Percentiles rank a stretch among this genome's conserved stretches.
Conservation (phyloP, 495 filamentous ascomycete species). For the Penicillium diatomitis region DNA sequence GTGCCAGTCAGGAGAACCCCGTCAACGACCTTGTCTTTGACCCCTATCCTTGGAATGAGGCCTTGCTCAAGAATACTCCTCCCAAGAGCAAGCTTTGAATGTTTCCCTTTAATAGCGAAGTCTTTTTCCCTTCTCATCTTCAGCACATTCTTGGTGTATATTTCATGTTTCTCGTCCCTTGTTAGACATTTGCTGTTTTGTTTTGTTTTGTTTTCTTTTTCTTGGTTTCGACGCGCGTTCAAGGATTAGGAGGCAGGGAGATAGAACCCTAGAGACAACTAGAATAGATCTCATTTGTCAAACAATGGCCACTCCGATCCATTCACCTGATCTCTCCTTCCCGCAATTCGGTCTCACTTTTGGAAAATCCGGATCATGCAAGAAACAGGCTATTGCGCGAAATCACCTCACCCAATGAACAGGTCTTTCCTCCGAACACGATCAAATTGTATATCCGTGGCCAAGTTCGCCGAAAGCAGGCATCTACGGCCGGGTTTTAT, state of each 20-base stretch:
- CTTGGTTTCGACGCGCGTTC: conserved; percentile 1
- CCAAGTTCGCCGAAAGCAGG: too few relatives aligned
- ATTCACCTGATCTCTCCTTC: not conserved
- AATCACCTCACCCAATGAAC: not conserved
- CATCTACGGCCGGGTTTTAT: not conserved
- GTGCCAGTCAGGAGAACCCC: conserved; percentile 58
- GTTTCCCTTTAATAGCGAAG: not conserved
- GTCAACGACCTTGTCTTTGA: conserved; percentile 57
- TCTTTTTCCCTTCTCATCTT: not conserved
- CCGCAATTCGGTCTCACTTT: not conserved
- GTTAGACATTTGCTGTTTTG: not conserved
- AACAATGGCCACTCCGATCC: not conserved
- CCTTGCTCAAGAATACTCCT: conserved; percentile 45
- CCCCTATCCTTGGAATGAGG: conserved; percentile 54
- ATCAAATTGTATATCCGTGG: too few relatives aligned
- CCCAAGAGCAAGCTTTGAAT: conserved; percentile 34
- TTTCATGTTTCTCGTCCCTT: not conserved
- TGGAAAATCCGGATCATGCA: not conserved
- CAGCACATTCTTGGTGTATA: conserved; percentile 2
- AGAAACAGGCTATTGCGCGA: not conserved
- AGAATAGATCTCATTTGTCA: not conserved
- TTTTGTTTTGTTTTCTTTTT: conserved; percentile 2
- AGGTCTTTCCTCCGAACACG: too few relatives aligned
- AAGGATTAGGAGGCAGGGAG: conserved; percentile 1
- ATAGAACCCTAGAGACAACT: not conserved